phyloP scores from a whole-genome alignment of 805 yeast genomes.

The Kodamaea fukazawae region DNA sequence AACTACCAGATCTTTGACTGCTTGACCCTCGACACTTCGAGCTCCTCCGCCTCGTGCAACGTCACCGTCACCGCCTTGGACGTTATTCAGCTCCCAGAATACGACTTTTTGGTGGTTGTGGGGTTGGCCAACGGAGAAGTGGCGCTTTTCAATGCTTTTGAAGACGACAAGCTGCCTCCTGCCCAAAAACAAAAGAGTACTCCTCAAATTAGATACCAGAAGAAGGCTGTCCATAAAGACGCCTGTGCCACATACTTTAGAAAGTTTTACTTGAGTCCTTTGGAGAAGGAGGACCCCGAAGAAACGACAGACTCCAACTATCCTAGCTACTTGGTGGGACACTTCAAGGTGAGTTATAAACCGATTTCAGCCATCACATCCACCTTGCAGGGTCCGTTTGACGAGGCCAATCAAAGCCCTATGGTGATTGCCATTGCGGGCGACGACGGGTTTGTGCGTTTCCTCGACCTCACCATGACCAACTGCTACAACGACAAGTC shows the following conservation, averaged over 20 bases:
- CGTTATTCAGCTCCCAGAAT: constrained; percentile 26
- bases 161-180: constrained; percentile 6
- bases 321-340: constrained; percentile 41
- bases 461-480: constrained; percentile 49
- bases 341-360: constrained; percentile 57
- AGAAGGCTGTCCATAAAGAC: constrained; percentile 24
- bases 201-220: constrained; percentile 19
- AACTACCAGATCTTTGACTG: constrained; percentile 47
- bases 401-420: constrained; percentile 25
- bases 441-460: constrained; percentile 62
- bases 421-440: constrained; percentile 50
- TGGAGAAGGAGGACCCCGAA: constrained; percentile 11
- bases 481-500: constrained; percentile 13
- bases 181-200: too few species aligned
- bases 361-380: constrained; percentile 51
- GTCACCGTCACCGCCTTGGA: constrained; percentile 20
- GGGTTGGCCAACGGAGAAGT: constrained; percentile 67
- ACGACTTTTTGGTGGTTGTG: constrained; percentile 50
- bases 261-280: constrained; percentile 34
- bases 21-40: background rate
- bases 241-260: constrained; percentile 35
- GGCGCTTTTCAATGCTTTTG: constrained; percentile 42
- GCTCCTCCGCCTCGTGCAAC: constrained; percentile 11
- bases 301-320: constrained; percentile 5
- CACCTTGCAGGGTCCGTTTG: constrained; percentile 18